A percentile compares a stretch with the other conserved stretches of the same genome.
Evolutionary conservation across 768 basidiomycete species (phyloP).

Genomic region (Clitopilus hobsonii): DNA sequence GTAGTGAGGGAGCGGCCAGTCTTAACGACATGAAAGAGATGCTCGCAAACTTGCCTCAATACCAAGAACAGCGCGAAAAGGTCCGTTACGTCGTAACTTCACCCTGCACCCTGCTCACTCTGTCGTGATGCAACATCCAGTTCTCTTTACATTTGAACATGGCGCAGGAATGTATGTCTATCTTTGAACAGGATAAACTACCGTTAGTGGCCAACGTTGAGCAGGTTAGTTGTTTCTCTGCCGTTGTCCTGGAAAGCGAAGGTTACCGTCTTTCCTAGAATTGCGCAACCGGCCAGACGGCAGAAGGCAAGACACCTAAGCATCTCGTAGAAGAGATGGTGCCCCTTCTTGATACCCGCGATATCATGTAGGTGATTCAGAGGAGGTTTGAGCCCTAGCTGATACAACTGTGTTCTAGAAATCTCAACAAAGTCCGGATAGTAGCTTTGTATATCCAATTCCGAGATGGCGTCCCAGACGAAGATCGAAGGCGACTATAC

Average conservation of each 20-base stretch:
- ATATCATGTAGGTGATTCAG: slow-evolving; percentile 61
- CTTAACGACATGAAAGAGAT: slow-evolving; percentile 99
- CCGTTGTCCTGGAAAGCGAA: background rate
- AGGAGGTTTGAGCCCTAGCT: background rate
- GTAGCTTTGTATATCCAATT: slow-evolving; percentile 93
- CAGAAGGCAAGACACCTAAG: slow-evolving; percentile 94
- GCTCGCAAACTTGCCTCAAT: slow-evolving; percentile 92
- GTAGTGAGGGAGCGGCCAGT: slow-evolving; percentile 75
- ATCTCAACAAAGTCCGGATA: slow-evolving; percentile 90
- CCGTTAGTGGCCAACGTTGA: slow-evolving; percentile 83
- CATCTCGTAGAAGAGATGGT: slow-evolving; percentile 98
- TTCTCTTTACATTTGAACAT: slow-evolving; percentile 96
- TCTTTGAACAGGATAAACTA: slow-evolving; percentile 87
- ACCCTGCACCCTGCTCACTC: too few relatives aligned
- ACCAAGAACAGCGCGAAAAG: slow-evolving; percentile 93
- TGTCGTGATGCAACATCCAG: slow-evolving; percentile 43
- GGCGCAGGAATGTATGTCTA: slow-evolving; percentile 95
- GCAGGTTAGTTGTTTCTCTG: slow-evolving; percentile 47
- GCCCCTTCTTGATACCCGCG: slow-evolving; percentile 82
- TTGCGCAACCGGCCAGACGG: slow-evolving; percentile 88
- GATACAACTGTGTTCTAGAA: slow-evolving; percentile 38
- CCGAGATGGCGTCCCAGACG: slow-evolving; percentile 97
- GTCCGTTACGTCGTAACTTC: too few relatives aligned
- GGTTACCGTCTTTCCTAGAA: slow-evolving; percentile 44
- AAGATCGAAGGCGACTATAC: slow-evolving; percentile 90